Percentiles rank a stretch among this genome's conserved stretches.
Evolutionary conservation across 2,329 filamentous ascomycete species (phyloP).

Genomic region (Nigrograna mackinnonii): DNA sequence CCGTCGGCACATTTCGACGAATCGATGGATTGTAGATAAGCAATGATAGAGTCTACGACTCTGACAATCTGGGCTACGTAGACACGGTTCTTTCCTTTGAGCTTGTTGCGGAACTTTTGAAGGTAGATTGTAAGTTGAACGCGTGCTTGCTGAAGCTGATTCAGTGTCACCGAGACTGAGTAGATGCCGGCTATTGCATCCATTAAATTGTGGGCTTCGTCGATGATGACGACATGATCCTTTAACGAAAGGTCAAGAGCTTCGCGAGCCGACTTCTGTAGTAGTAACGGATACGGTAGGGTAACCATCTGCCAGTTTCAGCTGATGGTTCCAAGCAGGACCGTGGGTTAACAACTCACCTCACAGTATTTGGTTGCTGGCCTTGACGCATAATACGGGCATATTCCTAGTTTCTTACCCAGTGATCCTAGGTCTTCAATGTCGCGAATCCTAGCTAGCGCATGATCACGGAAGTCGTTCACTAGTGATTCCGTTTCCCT

Average conservation of each 20-base stretch:
- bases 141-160: conserved; percentile 73
- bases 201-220: conserved; percentile 98
- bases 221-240: conserved; percentile 88
- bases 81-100: conserved; percentile 89
- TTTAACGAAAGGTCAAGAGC: conserved; percentile 85
- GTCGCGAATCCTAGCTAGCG: conserved; percentile 82
- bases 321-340: background rate
- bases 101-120: conserved; percentile 81
- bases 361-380: conserved; percentile 81
- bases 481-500: conserved; percentile 73
- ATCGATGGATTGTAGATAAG: conserved; percentile 62
- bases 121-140: conserved; percentile 81
- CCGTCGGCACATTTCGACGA: conserved; percentile 59
- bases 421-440: conserved; percentile 87
- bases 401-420: conserved; percentile 78
- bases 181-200: conserved; percentile 89
- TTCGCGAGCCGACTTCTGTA: conserved; percentile 86
- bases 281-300: conserved; percentile 84
- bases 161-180: conserved; percentile 74
- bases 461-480: conserved; percentile 82
- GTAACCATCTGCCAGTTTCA: conserved; percentile 69
- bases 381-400: conserved; percentile 95
- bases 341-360: conserved; percentile 37
- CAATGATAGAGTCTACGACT: conserved; percentile 76
- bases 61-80: conserved; percentile 88